Base-by-base conservation (phyloP, 2,329 filamentous ascomycete genomes). In the Rutstroemia sydowiana region DNA sequence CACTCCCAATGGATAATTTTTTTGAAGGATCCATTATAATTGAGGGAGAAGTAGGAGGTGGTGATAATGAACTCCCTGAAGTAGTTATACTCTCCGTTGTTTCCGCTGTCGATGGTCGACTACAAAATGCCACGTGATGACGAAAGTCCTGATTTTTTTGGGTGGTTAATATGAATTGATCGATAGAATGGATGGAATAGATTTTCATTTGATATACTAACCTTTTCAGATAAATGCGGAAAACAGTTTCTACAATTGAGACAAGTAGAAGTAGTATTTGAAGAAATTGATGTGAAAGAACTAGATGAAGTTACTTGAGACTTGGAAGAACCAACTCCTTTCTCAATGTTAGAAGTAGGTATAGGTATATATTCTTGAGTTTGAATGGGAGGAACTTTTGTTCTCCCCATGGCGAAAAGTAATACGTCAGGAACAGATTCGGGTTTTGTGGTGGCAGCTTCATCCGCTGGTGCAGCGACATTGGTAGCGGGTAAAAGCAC, bases 91-190 rank as follows among this genome's bases (percentile, higher is more conserved):
- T 54, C 47, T 55, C 57, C 37, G 52, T 55, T 32, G 48, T 42
- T 43, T 52, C 51, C 41, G 56, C 57, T 30, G 53, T 58, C 50
- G 47, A 55, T 41, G 57, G 55, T 20, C 53, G 49, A 48, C 49
- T 57, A 51, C 61, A 64, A 45, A 49, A 50, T 18, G 55, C 54
- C 61, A 65, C 60, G 59, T 66, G 63, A 62, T 60, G 47, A 6
- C 53, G 46, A 53, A 60, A 63, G 47, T 63, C 55, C 63, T 65
- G 13, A 36, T 36, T 53, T 44, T 58, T 43, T 56, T 31, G 51
- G 41, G 55, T 40, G 51, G 54, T 63, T 53, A 62, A 53, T 55
- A 54, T 42, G 32, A 40, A 44, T 34, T 20, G 18, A 49, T 43
- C 13, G 37, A 43, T 20, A 18, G 23, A 21, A 30, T 23, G 42